Conservation (phyloP, 495 filamentous ascomycete genomes). For the Penicillium dipodomyicola region DNA sequence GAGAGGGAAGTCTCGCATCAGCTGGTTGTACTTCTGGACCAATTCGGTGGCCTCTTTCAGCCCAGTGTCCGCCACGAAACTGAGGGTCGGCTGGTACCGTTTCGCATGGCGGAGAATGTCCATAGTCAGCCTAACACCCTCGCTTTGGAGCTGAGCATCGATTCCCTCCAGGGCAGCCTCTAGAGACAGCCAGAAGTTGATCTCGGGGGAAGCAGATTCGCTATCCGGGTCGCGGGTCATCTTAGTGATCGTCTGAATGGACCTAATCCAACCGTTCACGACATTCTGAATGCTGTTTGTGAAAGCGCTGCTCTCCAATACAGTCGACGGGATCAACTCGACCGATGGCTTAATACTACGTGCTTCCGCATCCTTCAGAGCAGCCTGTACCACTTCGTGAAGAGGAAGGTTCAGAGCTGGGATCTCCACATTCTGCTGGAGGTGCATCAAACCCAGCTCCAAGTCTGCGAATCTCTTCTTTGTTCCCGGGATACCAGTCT, state of each 20-base stretch:
- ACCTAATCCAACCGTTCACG: constrained; percentile 97
- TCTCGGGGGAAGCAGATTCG: constrained; percentile 90
- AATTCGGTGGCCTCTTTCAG: constrained; percentile 90
- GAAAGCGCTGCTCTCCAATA: constrained; percentile 82
- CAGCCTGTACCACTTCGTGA: constrained; percentile 80
- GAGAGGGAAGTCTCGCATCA: constrained; percentile 96
- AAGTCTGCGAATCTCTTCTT: constrained; percentile 95
- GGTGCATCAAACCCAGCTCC: constrained; percentile 80
- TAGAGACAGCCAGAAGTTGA: constrained; percentile 98
- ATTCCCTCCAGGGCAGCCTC: constrained; percentile 87
- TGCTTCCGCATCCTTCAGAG: constrained; percentile 69
- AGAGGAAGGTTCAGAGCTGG: constrained; percentile 82
- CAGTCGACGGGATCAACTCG: constrained; percentile 67
- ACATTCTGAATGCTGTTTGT: constrained; percentile 90
- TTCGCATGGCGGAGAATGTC: constrained; percentile 94
- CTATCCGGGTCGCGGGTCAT: constrained; percentile 84
- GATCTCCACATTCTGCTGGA: constrained; percentile 97
- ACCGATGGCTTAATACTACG: constrained; percentile 64
- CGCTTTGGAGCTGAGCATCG: constrained; percentile 79
- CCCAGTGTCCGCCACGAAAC: constrained; percentile 92
- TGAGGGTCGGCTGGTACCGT: constrained; percentile 92
- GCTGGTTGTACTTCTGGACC: constrained; percentile 96
- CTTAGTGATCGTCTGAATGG: constrained; percentile 95
- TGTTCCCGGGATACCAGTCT: constrained; percentile 92
- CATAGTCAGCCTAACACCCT: constrained; percentile 87